Conservation (phyloP, 2,329 filamentous ascomycete species). For the Thermoascus crustaceus region DNA sequence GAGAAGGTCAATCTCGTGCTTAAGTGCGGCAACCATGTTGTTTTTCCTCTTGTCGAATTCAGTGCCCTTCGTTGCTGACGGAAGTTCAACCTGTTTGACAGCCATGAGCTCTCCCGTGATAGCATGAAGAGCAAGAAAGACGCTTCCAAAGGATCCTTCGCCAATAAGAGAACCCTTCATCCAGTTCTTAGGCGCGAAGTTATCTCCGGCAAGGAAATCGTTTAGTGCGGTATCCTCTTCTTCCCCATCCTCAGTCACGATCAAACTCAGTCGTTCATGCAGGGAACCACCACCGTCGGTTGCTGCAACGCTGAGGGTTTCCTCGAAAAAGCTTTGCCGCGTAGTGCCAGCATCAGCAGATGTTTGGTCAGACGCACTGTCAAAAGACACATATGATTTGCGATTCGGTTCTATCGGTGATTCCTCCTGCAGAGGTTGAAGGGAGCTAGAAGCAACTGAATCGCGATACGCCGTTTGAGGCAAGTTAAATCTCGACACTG, state of each 20-base stretch:
- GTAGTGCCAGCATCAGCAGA: constrained; percentile 68
- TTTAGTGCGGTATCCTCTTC: constrained; percentile 82
- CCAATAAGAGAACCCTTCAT: constrained; percentile 98
- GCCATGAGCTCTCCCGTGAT: constrained; percentile 96
- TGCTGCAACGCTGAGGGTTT: constrained; percentile 60
- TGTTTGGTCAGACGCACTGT: constrained; percentile 53
- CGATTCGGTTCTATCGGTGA: constrained; percentile 77
- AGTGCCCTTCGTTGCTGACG: constrained; percentile 66
- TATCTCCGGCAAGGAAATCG: constrained; percentile 84
- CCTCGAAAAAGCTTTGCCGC: constrained; percentile 77
- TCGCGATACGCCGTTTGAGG: constrained; percentile 65
- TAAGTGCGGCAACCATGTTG: constrained; percentile 94
- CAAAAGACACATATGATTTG: constrained; percentile 84
- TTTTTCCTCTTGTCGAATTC: constrained; percentile 87
- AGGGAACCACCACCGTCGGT: constrained; percentile 61
- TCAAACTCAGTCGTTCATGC: constrained; percentile 73
- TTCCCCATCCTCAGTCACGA: constrained; percentile 82
- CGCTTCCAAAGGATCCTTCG: constrained; percentile 91
- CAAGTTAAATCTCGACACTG: constrained; percentile 51
- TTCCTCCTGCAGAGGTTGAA: constrained; percentile 87
- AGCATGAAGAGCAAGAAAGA: constrained; percentile 89
- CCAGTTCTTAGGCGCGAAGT: constrained; percentile 96
- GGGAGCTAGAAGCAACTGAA: constrained; percentile 78
- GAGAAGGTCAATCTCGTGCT: constrained; percentile 89
- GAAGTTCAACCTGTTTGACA: constrained; percentile 95